A percentile compares a stretch with the other conserved stretches of the same genome.
Conservation (phyloP, 176 grass and related monocot species). For the Carex scoparia region DNA sequence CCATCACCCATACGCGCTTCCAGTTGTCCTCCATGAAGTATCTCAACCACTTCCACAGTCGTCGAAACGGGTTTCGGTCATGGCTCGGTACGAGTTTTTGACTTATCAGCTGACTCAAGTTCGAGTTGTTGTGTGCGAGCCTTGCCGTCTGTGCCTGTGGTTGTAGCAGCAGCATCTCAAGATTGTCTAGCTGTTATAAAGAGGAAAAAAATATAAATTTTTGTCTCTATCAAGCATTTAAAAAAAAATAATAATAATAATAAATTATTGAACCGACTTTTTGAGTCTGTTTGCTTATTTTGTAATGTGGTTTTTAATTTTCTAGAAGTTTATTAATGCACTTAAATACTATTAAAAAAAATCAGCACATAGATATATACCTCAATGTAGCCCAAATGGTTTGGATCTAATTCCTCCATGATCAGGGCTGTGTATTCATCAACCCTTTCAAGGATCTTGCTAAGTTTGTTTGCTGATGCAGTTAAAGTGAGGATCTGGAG, state of each 20-base stretch:
- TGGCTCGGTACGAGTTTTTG: constrained; percentile 54
- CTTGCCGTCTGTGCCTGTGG: constrained; percentile 30
- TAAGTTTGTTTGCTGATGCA: constrained; percentile 82
- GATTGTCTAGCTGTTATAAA: constrained; percentile 49
- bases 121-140: constrained; percentile 48
- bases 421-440: constrained; percentile 93
- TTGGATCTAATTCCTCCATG: constrained; percentile 89
- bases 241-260: no score
- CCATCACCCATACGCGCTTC: constrained; percentile 88
- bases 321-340: not conserved
- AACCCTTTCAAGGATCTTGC: constrained; percentile 80
- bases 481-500: constrained; percentile 78
- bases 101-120: constrained; percentile 85
- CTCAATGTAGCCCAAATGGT: constrained; percentile 75
- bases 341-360: not conserved
- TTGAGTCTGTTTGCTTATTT: not conserved
- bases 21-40: constrained; percentile 99
- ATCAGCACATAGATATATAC: constrained; percentile 20
- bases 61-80: constrained; percentile 38
- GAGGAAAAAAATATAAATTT: not conserved
- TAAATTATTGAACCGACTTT: not conserved
- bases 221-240: no score
- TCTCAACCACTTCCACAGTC: constrained; percentile 7
- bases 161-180: constrained; percentile 67
- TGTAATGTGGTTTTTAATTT: not conserved